phyloP scores from a whole-genome alignment of 768 basidiomycete genomes.

The Boletus tomentosulus region DNA sequence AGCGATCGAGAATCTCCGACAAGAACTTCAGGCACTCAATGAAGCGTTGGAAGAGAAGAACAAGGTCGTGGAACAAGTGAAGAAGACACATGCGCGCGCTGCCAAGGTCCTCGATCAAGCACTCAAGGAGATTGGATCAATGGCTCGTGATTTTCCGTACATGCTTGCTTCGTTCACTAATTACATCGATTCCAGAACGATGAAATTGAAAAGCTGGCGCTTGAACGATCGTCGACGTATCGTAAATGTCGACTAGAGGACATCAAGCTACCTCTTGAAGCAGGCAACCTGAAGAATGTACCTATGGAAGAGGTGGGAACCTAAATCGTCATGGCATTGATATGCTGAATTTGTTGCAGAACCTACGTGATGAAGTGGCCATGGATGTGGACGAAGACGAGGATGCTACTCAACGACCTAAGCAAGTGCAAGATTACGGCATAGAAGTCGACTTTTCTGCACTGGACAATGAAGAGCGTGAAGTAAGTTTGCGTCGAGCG shows the following conservation, averaged over 20 bases:
- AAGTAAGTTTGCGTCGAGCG: conserved; percentile 37
- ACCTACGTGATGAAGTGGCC: conserved; percentile 76
- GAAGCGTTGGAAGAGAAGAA: conserved; percentile 69
- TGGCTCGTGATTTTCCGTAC: conserved; percentile 42
- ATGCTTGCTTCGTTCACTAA: conserved; percentile 22
- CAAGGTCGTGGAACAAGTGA: conserved; percentile 70
- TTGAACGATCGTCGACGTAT: conserved; percentile 84
- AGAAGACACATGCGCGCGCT: conserved; percentile 64
- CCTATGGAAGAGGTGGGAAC: conserved; percentile 87
- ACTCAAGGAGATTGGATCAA: conserved; percentile 82
- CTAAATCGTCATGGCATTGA: neutral
- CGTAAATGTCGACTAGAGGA: conserved; percentile 93
- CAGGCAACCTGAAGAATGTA: conserved; percentile 78
- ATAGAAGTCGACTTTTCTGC: conserved; percentile 83
- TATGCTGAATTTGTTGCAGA: conserved; percentile 39
- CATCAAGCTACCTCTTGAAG: conserved; percentile 70
- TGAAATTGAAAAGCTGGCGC: conserved; percentile 82
- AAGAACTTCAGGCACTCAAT: conserved; percentile 57
- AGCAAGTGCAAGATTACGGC: conserved; percentile 74
- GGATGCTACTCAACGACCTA: conserved; percentile 69
- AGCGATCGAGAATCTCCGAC: conserved; percentile 51
- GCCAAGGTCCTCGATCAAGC: conserved; percentile 79
- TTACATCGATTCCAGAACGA: conserved; percentile 52
- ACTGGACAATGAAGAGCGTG: conserved; percentile 71
- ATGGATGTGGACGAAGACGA: conserved; percentile 95